Conservation (phyloP, 2,329 filamentous ascomycete genomes). For the Talaromyces funiculosus region DNA sequence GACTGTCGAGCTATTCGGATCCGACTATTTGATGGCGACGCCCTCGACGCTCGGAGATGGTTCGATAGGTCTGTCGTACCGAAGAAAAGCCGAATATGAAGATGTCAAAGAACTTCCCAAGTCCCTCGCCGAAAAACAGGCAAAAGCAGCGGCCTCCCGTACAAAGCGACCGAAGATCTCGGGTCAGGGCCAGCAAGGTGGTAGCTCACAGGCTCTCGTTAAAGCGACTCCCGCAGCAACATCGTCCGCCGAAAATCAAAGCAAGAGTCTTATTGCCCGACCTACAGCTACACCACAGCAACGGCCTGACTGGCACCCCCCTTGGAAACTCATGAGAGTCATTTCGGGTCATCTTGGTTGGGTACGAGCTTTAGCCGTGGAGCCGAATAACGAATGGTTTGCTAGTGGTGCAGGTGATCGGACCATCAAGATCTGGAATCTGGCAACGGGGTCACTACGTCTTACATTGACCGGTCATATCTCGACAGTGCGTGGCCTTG, state of each 20-base stretch:
- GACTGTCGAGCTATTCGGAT: constrained; percentile 43
- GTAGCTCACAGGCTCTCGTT: constrained; percentile 53
- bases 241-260: constrained; percentile 40
- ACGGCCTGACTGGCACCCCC: constrained; percentile 91
- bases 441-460: constrained; percentile 77
- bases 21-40: constrained; percentile 42
- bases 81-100: constrained; percentile 62
- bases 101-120: constrained; percentile 71
- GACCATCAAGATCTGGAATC: constrained; percentile 98
- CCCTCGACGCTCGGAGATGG: constrained; percentile 39
- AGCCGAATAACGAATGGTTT: constrained; percentile 97
- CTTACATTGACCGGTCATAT: constrained; percentile 92
- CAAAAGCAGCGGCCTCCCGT: constrained; percentile 56
- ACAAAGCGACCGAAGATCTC: constrained; percentile 55
- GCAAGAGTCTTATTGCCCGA: constrained; percentile 57
- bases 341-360: constrained; percentile 95
- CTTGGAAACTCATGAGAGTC: constrained; percentile 97
- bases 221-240: constrained; percentile 30
- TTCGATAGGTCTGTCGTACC: constrained; percentile 41
- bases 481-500: constrained; percentile 84
- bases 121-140: constrained; percentile 72
- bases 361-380: constrained; percentile 83
- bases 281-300: constrained; percentile 58
- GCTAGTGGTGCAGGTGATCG: constrained; percentile 90
- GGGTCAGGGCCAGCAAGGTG: constrained; percentile 39